Evolutionary conservation across 2,329 filamentous ascomycete genomes (phyloP), one percentile per base, ranked within the genome.

Genomic region (Bipolaris bicolor): DNA sequence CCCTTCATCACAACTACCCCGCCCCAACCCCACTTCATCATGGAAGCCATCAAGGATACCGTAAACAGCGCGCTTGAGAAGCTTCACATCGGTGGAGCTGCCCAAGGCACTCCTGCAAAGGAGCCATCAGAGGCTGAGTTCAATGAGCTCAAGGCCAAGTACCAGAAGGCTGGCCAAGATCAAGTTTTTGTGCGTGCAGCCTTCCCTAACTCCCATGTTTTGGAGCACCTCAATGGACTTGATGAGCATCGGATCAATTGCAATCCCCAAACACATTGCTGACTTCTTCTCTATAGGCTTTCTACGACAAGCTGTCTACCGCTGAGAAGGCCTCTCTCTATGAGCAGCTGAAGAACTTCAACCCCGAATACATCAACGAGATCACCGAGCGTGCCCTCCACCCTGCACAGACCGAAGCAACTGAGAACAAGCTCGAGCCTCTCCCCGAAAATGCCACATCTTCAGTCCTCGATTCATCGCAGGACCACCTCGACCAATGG

Each of bases 401-500:
- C 80, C 91, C 93, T 29, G 86, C 89, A 60, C 84, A 88, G 70
- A 62, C 79, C 52, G 83, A 87, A 60, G 80, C 80, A 59, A 77
- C 82, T 53, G 83, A 78, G 62, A 56, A 57, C 49, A 80, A 80
- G 61, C 87, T 98, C 73, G 91, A 97, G 78, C 94, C 94, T 50
- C 87, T 99, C 22, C 95, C 95, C 62, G 89, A 91, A 45, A 88
- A 89, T 56, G 91, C 92, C 47, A 91, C 88, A 46, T 95, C 93
- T 49, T 97, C 92, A 57, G 91, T 97, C 69, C 87, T 98, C 76
- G 94, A 98, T 79, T 96, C 93, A 59, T 86, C 90, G 69, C 77
- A 88, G 49, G 85, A 87, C 57, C 89, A 96, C 74, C 84, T 97
- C 61, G 82, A 91, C 66, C 85, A 84, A 77, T 99, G 94, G 93